Evolutionary conservation across 2,329 filamentous ascomycete species (phyloP), one percentile per base, ranked within the genome.

Genomic region (Rugonectria rugulosa): DNA sequence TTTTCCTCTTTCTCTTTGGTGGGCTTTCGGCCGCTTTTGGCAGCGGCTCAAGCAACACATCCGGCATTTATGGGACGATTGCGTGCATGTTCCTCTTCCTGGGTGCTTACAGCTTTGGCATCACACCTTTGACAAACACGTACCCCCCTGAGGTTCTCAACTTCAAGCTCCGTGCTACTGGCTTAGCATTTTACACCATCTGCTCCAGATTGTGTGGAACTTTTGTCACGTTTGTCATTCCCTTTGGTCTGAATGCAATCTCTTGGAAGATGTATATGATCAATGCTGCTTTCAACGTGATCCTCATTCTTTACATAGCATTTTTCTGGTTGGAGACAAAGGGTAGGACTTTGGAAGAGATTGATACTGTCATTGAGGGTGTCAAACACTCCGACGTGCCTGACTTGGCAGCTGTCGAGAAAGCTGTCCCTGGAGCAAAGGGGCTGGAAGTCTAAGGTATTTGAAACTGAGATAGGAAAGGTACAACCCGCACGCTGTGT

Each of bases 81-180:
- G 79, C 77, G 11, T 76, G 80, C 55, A 79, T 82, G 43, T 83
- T 82, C 66, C 68, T 83, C 29, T 82, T 81, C 53, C 78, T 77
- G 3, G 77, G 79, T 49, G 72, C 79, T 20, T 84, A 77, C 69
- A 77, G 75, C 3, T 70, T 82, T 40, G 63, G 59, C 17, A 61
- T 63, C 31, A 67, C 63, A 0, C 65, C 65, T 1, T 53, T 67
- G 2, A 59, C 62, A 38, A 59, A 61, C 1, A 64, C 81, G 8
- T 81, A 80, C 60, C 77, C 78, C 1, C 78, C 81, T 20, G 79
- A 81, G 61, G 76, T 77, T 19, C 70, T 81, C 5, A 75, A 73
- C 15, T 81, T 79, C 52, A 77, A 80, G 58, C 79, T 79, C 62
- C 73, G 79, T 34, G 78, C 78, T 23, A 80, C 51, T 5, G 61